A percentile compares a stretch with the other conserved stretches of the same genome.
phyloP scores from a whole-genome alignment of 2,329 filamentous ascomycete genomes.

The Phyllachora maydis region DNA sequence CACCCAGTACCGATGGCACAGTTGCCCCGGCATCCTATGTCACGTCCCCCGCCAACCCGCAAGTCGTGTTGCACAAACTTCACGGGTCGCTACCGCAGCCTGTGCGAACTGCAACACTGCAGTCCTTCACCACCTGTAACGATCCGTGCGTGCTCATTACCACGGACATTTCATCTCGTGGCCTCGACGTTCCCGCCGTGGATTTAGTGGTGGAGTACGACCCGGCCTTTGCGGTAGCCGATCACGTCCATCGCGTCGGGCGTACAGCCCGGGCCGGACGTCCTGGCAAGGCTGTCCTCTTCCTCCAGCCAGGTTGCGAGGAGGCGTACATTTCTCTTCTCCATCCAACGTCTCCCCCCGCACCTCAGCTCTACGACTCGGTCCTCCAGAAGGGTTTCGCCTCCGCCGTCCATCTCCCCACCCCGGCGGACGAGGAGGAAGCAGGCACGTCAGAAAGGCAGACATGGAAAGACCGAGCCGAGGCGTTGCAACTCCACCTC shows the following conservation, averaged over 20 bases:
- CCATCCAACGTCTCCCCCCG: slow-evolving; percentile 24
- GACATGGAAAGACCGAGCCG: slow-evolving; percentile 21
- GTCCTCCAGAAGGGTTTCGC: slow-evolving; percentile 46
- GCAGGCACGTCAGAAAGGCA: slow-evolving; percentile 33
- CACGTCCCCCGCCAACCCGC: slow-evolving; percentile 52
- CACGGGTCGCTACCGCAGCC: slow-evolving; percentile 84
- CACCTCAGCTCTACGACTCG: slow-evolving; percentile 28
- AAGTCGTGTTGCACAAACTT: slow-evolving; percentile 62
- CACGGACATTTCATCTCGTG: slow-evolving; percentile 88
- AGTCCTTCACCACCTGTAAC: slow-evolving; percentile 53
- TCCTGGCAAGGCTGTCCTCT: slow-evolving; percentile 69
- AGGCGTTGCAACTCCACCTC: slow-evolving; percentile 35
- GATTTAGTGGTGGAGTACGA: slow-evolving; percentile 94
- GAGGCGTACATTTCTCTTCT: slow-evolving; percentile 75
- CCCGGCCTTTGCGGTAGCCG: slow-evolving; percentile 77
- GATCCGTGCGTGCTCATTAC: slow-evolving; percentile 72
- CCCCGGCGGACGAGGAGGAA: slow-evolving; percentile 18
- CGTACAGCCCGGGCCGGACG: slow-evolving; percentile 86
- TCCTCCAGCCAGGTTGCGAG: slow-evolving; percentile 77
- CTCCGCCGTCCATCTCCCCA: slow-evolving; percentile 38
- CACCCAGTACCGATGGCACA: slow-evolving; percentile 31
- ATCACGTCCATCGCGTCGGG: slow-evolving; percentile 87
- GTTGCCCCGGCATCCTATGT: slow-evolving; percentile 51
- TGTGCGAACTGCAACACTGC: slow-evolving; percentile 68
- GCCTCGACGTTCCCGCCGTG: slow-evolving; percentile 85